A percentile compares a stretch with the other conserved stretches of the same genome.
Evolutionary conservation across 345 rosid species (phyloP).

Genomic region (Salix dunnii): DNA sequence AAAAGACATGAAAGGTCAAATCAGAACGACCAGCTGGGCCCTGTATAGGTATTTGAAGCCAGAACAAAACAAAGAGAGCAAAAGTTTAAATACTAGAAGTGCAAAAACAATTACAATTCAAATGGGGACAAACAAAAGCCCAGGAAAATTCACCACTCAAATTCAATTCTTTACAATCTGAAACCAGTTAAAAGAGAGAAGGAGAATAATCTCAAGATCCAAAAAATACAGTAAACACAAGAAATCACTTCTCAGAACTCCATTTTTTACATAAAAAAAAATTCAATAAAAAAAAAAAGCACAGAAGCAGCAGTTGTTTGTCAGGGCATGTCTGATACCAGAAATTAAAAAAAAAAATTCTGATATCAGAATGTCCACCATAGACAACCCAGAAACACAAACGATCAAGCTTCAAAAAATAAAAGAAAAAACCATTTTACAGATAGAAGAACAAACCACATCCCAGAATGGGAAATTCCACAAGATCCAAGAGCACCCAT

Average conservation of each 20-base stretch:
- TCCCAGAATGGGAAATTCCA: background rate
- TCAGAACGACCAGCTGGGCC: background rate
- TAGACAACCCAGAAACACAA: background rate
- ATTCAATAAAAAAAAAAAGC: background rate
- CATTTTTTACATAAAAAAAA: too few relatives aligned
- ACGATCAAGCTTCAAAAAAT: background rate
- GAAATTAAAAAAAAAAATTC: background rate
- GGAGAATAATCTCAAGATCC: background rate
- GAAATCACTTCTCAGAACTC: background rate
- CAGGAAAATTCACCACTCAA: background rate
- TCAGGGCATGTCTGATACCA: conserved; percentile 10
- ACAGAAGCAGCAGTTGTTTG: background rate
- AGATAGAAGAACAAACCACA: background rate
- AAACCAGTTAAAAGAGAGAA: background rate
- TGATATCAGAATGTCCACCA: background rate
- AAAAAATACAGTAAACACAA: background rate
- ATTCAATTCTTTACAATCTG: background rate
- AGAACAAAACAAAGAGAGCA: background rate
- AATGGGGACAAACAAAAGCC: background rate
- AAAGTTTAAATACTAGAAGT: background rate
- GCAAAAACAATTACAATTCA: background rate
- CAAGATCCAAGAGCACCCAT: conserved; percentile 8
- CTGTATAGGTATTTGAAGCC: background rate
- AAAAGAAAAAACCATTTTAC: background rate
- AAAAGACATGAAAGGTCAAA: background rate